phyloP scores from a whole-genome alignment of 495 filamentous ascomycete species.

The Astrothelium macrocarpum region DNA sequence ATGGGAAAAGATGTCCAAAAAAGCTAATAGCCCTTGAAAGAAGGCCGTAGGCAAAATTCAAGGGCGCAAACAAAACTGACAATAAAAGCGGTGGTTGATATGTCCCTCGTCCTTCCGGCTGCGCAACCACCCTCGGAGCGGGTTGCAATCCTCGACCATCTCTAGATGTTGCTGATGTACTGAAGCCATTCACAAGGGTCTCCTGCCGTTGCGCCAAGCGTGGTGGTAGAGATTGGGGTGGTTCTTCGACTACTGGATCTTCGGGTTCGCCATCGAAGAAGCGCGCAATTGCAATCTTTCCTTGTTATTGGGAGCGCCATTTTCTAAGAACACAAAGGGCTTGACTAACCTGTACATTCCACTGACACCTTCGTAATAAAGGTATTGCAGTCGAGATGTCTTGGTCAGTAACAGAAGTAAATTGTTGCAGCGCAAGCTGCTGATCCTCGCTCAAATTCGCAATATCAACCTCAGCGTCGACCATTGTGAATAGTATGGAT shows the following conservation, averaged over 20 bases:
- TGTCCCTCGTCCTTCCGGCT: constrained; percentile 50
- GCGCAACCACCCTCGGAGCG: constrained; percentile 75
- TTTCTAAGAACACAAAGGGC: constrained; percentile 1
- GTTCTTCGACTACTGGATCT: constrained; percentile 59
- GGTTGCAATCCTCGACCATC: constrained; percentile 37
- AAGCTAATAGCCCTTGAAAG: constrained; percentile 53
- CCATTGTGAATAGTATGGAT: constrained; percentile 19
- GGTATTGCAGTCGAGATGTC: constrained; percentile 67
- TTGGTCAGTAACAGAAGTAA: constrained; percentile 79
- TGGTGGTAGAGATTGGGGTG: constrained; percentile 48
- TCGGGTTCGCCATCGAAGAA: constrained; percentile 94
- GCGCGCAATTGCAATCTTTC: constrained; percentile 83
- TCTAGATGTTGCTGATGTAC: constrained; percentile 21
- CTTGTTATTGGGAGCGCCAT: constrained; percentile 17
- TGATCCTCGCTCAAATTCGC: constrained; percentile 62
- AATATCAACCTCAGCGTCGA: constrained; percentile 45
- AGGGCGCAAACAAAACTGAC: constrained; percentile 67
- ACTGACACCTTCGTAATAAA: constrained; percentile 74
- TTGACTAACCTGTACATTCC: constrained; percentile 77
- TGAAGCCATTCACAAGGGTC: constrained; percentile 52
- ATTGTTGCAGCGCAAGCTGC: constrained; percentile 74
- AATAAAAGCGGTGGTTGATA: constrained; percentile 65
- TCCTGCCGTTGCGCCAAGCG: constrained; percentile 52
- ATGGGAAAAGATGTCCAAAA: constrained; percentile 66
- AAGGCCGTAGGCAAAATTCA: constrained; percentile 64